phyloP scores from a whole-genome alignment of 495 filamentous ascomycete genomes.

The Tuber aestivum region DNA sequence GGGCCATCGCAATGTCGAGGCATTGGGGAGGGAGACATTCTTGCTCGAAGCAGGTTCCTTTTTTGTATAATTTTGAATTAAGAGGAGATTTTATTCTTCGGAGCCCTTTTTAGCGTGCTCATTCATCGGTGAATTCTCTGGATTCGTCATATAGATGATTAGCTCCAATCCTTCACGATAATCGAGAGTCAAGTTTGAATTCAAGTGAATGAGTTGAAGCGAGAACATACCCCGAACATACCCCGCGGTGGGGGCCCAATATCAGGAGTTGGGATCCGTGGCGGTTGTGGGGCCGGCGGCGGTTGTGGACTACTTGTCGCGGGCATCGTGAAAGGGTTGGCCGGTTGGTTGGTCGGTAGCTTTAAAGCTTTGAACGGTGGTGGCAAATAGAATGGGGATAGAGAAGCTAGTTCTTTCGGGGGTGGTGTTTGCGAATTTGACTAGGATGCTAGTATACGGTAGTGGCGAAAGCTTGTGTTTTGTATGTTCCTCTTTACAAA shows the following conservation, averaged over 20 bases:
- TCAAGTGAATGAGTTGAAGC: not conserved
- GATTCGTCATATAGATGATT: not conserved
- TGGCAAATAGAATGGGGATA: not conserved
- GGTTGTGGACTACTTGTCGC: not conserved
- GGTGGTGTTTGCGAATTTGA: not conserved
- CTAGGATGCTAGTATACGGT: not conserved
- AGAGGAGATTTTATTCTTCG: not conserved
- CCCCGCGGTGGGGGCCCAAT: not conserved
- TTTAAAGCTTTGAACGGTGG: not conserved
- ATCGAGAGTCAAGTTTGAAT: not conserved
- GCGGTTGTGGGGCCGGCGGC: not conserved
- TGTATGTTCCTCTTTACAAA: not conserved
- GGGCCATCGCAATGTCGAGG: constrained; percentile 1
- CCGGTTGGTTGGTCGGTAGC: not conserved
- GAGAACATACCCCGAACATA: constrained; percentile 4
- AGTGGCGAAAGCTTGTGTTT: not conserved
- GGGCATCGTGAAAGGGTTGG: not conserved
- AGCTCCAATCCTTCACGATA: not conserved
- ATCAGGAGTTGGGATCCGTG: constrained; percentile 1
- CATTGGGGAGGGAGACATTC: not conserved
- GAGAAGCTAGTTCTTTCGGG: not conserved
- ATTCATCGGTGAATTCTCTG: constrained; percentile 1
- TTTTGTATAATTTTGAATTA: constrained; percentile 7
- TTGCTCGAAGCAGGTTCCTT: constrained; percentile 4
- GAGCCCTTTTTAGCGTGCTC: not conserved